phyloP scores from a whole-genome alignment of 352 stramenopile genomes.

The Ophiocytium majus region DNA sequence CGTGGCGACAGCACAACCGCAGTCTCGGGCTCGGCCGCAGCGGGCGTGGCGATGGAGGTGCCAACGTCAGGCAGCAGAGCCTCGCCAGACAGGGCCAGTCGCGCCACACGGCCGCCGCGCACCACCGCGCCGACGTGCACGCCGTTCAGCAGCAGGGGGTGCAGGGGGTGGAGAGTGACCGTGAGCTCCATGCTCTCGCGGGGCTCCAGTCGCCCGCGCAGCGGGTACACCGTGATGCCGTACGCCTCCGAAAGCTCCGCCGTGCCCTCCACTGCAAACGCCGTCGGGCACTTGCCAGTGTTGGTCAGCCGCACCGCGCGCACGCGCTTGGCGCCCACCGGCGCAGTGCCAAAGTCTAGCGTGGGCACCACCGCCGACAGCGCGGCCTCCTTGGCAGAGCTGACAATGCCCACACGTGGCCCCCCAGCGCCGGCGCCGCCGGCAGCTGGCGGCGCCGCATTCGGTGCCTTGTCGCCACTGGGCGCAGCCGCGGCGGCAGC shows the following conservation, averaged over 20 bases:
- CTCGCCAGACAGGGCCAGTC: not conserved
- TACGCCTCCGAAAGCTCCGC: not conserved
- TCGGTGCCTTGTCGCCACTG: conserved; percentile 6
- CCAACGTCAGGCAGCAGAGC: not conserved
- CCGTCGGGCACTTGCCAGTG: not conserved
- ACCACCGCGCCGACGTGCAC: not conserved
- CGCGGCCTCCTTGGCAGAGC: not conserved
- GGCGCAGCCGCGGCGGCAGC: not conserved
- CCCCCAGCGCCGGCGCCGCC: not conserved
- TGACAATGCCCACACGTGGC: not conserved
- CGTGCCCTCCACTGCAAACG: not conserved
- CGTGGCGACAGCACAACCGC: not conserved
- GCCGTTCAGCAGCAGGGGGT: not conserved
- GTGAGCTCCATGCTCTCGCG: not conserved
- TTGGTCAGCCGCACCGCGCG: conserved; percentile 16
- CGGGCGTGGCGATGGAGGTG: not conserved
- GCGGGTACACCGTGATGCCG: not conserved
- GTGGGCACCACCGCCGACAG: too few species aligned
- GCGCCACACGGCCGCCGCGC: not conserved
- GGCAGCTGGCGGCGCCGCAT: not conserved
- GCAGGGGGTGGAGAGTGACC: not conserved
- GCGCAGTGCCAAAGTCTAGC: conserved; percentile 38
- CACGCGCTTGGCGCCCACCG: conserved; percentile 33
- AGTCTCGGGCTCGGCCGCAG: not conserved
- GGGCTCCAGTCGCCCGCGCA: not conserved